Percentiles rank a stretch among this genome's conserved stretches.
phyloP scores from a whole-genome alignment of 2,329 filamentous ascomycete genomes.

The Aureobasidium subglaciale region DNA sequence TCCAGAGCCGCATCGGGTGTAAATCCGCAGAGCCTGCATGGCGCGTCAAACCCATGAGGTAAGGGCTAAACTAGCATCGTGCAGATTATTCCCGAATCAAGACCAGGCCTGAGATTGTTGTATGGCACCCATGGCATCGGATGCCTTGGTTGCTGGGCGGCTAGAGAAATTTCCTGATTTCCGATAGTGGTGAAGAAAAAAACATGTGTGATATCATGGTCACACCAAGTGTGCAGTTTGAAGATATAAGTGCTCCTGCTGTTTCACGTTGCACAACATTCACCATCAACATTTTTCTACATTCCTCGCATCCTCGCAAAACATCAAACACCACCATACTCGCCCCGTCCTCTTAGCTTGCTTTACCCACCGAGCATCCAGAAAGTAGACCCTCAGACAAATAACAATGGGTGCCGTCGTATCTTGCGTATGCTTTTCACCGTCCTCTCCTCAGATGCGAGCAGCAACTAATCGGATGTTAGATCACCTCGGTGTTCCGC shows the following conservation, averaged over 20 bases:
- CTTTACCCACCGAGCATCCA: background rate
- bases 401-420: constrained; percentile 69
- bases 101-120: background rate
- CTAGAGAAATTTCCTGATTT: constrained; percentile 3
- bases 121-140: background rate
- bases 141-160: constrained; percentile 9
- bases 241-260: constrained; percentile 13
- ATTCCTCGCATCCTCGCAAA: constrained; percentile 7
- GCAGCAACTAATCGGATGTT: constrained; percentile 20
- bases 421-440: constrained; percentile 60
- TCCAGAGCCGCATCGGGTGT: background rate
- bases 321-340: background rate
- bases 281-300: background rate
- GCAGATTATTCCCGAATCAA: constrained; percentile 7
- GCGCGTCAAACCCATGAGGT: background rate
- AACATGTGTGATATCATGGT: constrained; percentile 9
- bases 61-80: background rate
- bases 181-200: background rate
- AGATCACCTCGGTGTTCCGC: constrained; percentile 39
- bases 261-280: constrained; percentile 3
- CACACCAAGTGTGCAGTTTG: background rate
- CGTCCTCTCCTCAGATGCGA: background rate
- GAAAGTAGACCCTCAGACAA: background rate
- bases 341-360: background rate
- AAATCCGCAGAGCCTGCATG: background rate